These are phyloP conservation scores for Carex myosuroides DNA, from an alignment of 176 grass and related monocot species.

Conservation along the genomic window DNA sequence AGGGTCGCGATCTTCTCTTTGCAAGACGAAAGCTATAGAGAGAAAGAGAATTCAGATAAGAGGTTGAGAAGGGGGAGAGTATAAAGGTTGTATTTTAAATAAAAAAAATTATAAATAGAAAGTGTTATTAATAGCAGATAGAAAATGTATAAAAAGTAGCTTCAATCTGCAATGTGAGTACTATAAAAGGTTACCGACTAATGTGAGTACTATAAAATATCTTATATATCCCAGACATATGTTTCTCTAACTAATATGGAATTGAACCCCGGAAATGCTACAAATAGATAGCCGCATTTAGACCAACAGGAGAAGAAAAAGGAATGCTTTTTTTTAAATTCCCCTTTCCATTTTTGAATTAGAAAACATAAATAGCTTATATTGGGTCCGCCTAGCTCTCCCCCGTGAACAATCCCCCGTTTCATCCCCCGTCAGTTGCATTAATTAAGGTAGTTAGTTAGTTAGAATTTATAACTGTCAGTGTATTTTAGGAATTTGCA, in stretches of 20 bases:
- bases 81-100: too few species aligned
- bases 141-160: neutral
- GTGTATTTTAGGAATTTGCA: too few species aligned
- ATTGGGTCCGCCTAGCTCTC: too few species aligned
- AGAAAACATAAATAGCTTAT: too few species aligned
- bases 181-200: too few species aligned
- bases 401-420: too few species aligned
- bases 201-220: neutral
- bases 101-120: neutral
- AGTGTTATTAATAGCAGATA: neutral
- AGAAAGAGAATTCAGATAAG: neutral
- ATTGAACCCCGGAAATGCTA: too few species aligned
- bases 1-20: neutral
- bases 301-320: too few species aligned
- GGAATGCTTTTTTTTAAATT: neutral
- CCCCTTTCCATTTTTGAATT: neutral
- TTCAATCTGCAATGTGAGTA: neutral
- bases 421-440: too few species aligned
- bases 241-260: neutral
- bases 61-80: neutral
- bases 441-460: too few species aligned
- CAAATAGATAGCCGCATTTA: neutral
- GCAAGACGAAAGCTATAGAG: neutral
- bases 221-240: neutral
- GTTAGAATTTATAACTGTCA: too few species aligned